A percentile compares a stretch with the other conserved stretches of the same genome.
Evolutionary conservation across 1,284 basidiomycete species (phyloP).

Genomic region (Peniophora sp.): DNA sequence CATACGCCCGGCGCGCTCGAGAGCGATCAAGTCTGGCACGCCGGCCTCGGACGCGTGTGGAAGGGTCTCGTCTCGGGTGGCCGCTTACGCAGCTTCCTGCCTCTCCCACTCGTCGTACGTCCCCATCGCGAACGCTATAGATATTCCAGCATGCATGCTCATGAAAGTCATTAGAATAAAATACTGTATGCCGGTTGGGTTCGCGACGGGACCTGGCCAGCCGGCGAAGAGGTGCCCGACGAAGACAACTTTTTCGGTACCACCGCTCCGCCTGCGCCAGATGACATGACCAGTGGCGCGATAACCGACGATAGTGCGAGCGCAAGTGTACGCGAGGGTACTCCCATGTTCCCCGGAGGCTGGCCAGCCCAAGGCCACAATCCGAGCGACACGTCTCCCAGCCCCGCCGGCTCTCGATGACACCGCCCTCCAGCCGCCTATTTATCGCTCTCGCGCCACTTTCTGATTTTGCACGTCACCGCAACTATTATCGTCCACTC

Average conservation of each 20-base stretch:
- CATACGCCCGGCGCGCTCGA: constrained; percentile 36
- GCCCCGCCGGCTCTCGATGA: no score
- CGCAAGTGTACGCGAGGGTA: background rate
- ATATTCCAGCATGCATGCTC: background rate
- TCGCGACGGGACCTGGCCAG: constrained; percentile 68
- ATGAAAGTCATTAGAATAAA: constrained; percentile 41
- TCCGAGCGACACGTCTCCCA: no score
- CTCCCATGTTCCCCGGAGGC: no score
- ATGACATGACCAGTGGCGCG: background rate
- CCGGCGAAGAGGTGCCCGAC: constrained; percentile 51
- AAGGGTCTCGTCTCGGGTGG: constrained; percentile 48
- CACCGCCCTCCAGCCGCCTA: no score
- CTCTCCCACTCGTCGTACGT: constrained; percentile 56
- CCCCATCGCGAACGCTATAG: no score
- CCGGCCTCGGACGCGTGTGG: constrained; percentile 55
- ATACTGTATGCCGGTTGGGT: constrained; percentile 67
- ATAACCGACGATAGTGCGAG: background rate
- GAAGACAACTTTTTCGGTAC: constrained; percentile 28
- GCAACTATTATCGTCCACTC: no score
- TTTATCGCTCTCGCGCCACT: no score
- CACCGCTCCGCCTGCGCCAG: background rate
- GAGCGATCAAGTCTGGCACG: constrained; percentile 47
- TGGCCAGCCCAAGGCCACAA: no score
- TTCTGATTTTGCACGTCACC: no score
- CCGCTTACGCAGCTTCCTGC: constrained; percentile 47